Conservation (phyloP, 2,329 filamentous ascomycete genomes). For the Colletotrichum eremochloae region DNA sequence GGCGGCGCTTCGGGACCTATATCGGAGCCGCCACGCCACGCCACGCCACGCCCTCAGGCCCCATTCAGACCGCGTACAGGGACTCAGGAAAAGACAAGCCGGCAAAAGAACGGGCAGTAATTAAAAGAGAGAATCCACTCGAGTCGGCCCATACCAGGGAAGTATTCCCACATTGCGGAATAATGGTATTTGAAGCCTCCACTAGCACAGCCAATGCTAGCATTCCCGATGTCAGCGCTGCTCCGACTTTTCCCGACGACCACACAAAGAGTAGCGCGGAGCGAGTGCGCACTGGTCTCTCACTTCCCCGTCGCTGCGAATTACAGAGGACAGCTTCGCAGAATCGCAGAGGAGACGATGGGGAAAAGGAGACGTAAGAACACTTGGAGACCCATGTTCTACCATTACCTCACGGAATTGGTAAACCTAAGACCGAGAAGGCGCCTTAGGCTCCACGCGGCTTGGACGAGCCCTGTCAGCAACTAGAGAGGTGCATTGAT, state of each 20-base stretch:
- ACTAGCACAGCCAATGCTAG: constrained; percentile 38
- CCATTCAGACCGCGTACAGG: constrained; percentile 22
- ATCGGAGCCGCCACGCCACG: constrained; percentile 34
- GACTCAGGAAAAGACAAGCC: constrained; percentile 4
- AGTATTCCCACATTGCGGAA: constrained; percentile 39
- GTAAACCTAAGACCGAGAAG: constrained; percentile 30
- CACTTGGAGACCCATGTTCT: constrained; percentile 31
- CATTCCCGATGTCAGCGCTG: constrained; percentile 33
- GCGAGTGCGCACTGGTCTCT: constrained; percentile 21
- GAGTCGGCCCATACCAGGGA: constrained; percentile 39
- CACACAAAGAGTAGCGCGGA: constrained; percentile 29
- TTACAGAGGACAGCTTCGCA: constrained; percentile 7
- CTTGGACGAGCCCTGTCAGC: constrained; percentile 30
- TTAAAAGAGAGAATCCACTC: constrained; percentile 35
- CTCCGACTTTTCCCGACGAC: constrained; percentile 40
- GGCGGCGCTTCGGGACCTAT: constrained; percentile 37
- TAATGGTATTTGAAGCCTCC: constrained; percentile 40
- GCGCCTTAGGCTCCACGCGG: constrained; percentile 6
- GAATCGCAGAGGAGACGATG: background rate
- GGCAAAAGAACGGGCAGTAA: constrained; percentile 31
- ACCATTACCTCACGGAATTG: constrained; percentile 49
- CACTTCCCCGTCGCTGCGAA: constrained; percentile 28
- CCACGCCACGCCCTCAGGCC: constrained; percentile 9
- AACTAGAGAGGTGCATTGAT: background rate
- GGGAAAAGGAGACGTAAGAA: constrained; percentile 3